Evolutionary conservation across 2,329 filamentous ascomycete genomes (phyloP).

Genomic region (Pezicula radicicola): DNA sequence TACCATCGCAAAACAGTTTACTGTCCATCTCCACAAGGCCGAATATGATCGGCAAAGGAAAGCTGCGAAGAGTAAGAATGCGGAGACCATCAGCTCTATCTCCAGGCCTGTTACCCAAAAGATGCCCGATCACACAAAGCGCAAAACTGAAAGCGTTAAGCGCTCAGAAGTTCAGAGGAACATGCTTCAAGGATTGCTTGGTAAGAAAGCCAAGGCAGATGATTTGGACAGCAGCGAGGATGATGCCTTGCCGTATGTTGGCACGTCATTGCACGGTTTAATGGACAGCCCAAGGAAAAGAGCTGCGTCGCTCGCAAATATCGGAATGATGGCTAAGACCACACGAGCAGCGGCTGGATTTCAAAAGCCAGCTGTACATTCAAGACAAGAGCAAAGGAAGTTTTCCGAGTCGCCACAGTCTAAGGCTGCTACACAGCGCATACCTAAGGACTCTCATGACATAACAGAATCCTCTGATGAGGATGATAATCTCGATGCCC

Average conservation of each 20-base stretch:
- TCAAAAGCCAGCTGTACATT: conserved; percentile 13
- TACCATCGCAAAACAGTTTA: conserved; percentile 65
- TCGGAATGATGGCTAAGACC: conserved; percentile 12
- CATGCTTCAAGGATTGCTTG: conserved; percentile 20
- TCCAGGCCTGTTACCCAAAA: conserved; percentile 33
- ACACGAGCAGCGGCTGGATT: conserved; percentile 31
- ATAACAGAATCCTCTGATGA: conserved; percentile 17
- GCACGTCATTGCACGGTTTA: conserved; percentile 37
- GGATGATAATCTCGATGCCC: conserved; percentile 26
- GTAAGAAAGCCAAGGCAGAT: conserved; percentile 15
- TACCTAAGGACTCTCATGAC: neutral
- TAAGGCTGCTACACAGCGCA: conserved; percentile 2
- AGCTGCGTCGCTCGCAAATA: conserved; percentile 24
- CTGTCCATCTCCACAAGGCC: conserved; percentile 71
- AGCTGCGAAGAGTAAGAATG: conserved; percentile 51
- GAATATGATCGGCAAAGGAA: conserved; percentile 70
- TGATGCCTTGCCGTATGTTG: conserved; percentile 28
- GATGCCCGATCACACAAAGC: conserved; percentile 24
- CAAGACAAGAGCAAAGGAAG: conserved; percentile 2
- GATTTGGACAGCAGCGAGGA: conserved; percentile 28
- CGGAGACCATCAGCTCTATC: conserved; percentile 37
- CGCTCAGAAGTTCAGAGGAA: conserved; percentile 34
- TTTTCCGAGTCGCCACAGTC: conserved; percentile 9
- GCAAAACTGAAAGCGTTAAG: conserved; percentile 29
- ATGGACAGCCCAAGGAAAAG: conserved; percentile 38